Conservation (phyloP, 805 yeast species). For the Lipomyces yamadae region DNA sequence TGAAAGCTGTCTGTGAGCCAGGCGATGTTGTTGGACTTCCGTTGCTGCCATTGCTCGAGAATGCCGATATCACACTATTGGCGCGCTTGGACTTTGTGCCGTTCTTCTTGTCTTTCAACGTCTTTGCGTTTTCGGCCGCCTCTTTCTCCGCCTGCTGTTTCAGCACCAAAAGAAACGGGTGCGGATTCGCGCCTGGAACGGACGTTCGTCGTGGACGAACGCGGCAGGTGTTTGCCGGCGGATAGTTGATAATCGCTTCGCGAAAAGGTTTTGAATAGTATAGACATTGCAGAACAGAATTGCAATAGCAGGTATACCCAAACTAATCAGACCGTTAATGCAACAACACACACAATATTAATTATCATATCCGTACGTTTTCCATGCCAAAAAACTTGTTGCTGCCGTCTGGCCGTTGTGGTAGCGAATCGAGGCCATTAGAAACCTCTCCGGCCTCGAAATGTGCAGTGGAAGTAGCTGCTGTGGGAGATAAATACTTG, state of each 20-base stretch:
- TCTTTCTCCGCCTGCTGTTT: conserved; percentile 29
- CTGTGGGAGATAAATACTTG: background rate
- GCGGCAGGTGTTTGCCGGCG: conserved; percentile 40
- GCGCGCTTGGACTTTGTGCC: conserved; percentile 20
- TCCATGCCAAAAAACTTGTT: conserved; percentile 52
- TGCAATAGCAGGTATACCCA: conserved; percentile 89
- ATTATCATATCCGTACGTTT: conserved; percentile 39
- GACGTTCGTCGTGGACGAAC: conserved; percentile 31
- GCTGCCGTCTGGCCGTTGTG: conserved; percentile 28
- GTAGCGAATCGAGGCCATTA: conserved; percentile 6
- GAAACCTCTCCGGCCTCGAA: background rate
- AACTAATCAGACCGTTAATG: conserved; percentile 40
- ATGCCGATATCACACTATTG: conserved; percentile 24
- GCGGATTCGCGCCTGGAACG: conserved; percentile 27
- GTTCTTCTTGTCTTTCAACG: conserved; percentile 12
- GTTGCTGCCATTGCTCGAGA: conserved; percentile 17
- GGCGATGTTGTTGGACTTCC: background rate
- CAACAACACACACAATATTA: background rate
- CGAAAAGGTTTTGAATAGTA: conserved; percentile 77
- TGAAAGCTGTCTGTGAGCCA: background rate
- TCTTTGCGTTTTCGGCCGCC: conserved; percentile 19
- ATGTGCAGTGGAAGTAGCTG: background rate
- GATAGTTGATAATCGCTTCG: conserved; percentile 56
- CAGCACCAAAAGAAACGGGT: conserved; percentile 29
- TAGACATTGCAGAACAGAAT: conserved; percentile 87